Conservation (phyloP, 2,329 filamentous ascomycete genomes). For the Colletotrichum orbiculare region DNA sequence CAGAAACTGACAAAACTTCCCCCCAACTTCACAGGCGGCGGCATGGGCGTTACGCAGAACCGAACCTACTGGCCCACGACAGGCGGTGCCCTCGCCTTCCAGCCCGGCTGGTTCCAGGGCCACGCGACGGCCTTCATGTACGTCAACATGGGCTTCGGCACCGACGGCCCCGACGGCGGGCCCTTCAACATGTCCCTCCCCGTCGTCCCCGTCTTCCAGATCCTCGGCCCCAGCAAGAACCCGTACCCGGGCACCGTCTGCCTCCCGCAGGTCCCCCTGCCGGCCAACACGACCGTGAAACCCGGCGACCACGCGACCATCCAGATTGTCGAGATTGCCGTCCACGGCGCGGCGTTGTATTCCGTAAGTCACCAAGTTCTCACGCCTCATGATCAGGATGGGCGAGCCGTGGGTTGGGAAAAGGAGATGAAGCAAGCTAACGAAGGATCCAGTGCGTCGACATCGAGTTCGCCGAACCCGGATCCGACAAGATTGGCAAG, state of each 20-base stretch:
- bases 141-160: conserved; percentile 90
- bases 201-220: conserved; percentile 84
- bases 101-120: conserved; percentile 96
- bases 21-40: conserved; percentile 73
- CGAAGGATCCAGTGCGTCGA: conserved; percentile 79
- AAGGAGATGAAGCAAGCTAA: conserved; percentile 17
- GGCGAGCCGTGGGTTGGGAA: too few species aligned
- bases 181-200: conserved; percentile 88
- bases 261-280: conserved; percentile 88
- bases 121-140: conserved; percentile 86
- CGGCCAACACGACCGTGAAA: conserved; percentile 75
- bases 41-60: conserved; percentile 80
- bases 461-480: conserved; percentile 87
- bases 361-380: conserved; percentile 66
- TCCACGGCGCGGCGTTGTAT: conserved; percentile 85
- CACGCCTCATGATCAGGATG: background rate
- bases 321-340: conserved; percentile 84
- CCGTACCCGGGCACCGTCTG: conserved; percentile 92
- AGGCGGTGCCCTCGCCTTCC: conserved; percentile 88
- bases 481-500: conserved; percentile 72
- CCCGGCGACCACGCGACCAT: conserved; percentile 92
- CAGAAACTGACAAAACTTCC: conserved; percentile 29
- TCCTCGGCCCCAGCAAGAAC: conserved; percentile 82
- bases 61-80: conserved; percentile 90
- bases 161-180: conserved; percentile 68